phyloP scores from a whole-genome alignment of 306 rosid species.

The Hippophae gyantsensis region DNA sequence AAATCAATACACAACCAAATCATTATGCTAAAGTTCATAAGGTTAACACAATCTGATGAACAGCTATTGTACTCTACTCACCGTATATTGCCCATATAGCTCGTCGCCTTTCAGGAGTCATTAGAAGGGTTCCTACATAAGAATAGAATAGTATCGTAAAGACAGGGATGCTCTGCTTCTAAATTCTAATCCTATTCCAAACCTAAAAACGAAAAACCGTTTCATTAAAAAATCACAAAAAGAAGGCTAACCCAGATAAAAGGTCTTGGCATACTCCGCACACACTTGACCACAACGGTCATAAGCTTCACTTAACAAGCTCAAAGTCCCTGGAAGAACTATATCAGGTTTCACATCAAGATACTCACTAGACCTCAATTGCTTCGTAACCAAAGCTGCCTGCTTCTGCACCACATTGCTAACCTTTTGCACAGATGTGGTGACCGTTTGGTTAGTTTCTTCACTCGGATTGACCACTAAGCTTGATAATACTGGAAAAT shows the following conservation, averaged over 20 bases:
- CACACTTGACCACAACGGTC: conserved; percentile 90
- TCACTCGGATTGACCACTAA: conserved; percentile 55
- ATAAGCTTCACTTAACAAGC: conserved; percentile 62
- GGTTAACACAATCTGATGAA: background rate
- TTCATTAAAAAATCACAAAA: background rate
- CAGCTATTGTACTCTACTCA: conserved; percentile 37
- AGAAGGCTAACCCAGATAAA: conserved; percentile 53
- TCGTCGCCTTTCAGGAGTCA: conserved; percentile 73
- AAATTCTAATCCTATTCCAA: too few relatives aligned
- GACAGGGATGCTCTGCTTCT: background rate
- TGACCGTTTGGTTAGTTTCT: conserved; percentile 24
- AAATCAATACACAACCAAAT: too few relatives aligned
- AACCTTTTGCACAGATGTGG: conserved; percentile 76
- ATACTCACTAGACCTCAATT: conserved; percentile 20
- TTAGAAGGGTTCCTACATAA: conserved; percentile 61
- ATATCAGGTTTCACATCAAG: conserved; percentile 42
- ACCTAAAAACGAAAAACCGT: too few relatives aligned
- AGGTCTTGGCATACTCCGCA: conserved; percentile 94
- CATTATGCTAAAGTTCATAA: too few relatives aligned
- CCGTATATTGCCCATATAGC: conserved; percentile 94
- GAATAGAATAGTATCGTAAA: conserved; percentile 10
- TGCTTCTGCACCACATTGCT: conserved; percentile 82
- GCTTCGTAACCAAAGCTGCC: conserved; percentile 63
- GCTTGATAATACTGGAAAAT: conserved; percentile 35
- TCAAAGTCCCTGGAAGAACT: conserved; percentile 39